Evolutionary conservation across 1,139 yeast genomes (phyloP).

Genomic region (Taiozyma sp.): DNA sequence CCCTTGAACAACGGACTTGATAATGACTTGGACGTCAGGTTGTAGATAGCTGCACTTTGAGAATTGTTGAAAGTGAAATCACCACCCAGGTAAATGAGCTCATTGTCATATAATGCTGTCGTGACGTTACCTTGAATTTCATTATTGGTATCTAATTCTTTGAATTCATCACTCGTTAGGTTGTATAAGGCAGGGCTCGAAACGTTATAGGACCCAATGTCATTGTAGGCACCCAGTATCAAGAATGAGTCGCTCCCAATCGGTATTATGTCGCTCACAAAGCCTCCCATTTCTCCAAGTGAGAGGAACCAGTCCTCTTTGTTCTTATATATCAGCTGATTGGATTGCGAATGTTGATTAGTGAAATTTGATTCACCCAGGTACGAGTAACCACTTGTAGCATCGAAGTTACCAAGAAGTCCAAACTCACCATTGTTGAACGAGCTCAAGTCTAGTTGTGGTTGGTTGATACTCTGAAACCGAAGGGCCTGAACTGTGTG

Average conservation of each 20-base stretch:
- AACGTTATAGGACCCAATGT: conserved; percentile 34
- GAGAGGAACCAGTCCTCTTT: conserved; percentile 16
- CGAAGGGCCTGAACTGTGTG: conserved; percentile 4
- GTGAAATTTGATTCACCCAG: conserved; percentile 44
- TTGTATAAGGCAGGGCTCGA: conserved; percentile 54
- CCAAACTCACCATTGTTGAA: conserved; percentile 42
- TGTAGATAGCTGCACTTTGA: conserved; percentile 63
- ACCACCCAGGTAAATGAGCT: conserved; percentile 76
- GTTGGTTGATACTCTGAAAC: conserved; percentile 10
- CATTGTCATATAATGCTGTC: conserved; percentile 44
- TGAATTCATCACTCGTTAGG: conserved; percentile 37
- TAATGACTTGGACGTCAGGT: conserved; percentile 39
- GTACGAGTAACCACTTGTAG: conserved; percentile 52
- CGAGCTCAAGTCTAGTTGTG: conserved; percentile 20
- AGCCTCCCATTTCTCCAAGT: conserved; percentile 19
- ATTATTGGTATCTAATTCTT: conserved; percentile 33
- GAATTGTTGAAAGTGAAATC: conserved; percentile 51
- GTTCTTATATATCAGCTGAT: conserved; percentile 22
- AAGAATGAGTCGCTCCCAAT: conserved; percentile 31
- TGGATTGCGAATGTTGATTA: conserved; percentile 16
- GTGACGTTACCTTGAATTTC: conserved; percentile 46
- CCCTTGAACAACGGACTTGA: conserved; percentile 67
- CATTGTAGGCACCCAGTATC: conserved; percentile 41
- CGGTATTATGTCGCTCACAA: conserved; percentile 25
- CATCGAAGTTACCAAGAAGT: conserved; percentile 59